Base-by-base conservation (phyloP, 768 basidiomycete genomes). In the Gyrodon lividus region DNA sequence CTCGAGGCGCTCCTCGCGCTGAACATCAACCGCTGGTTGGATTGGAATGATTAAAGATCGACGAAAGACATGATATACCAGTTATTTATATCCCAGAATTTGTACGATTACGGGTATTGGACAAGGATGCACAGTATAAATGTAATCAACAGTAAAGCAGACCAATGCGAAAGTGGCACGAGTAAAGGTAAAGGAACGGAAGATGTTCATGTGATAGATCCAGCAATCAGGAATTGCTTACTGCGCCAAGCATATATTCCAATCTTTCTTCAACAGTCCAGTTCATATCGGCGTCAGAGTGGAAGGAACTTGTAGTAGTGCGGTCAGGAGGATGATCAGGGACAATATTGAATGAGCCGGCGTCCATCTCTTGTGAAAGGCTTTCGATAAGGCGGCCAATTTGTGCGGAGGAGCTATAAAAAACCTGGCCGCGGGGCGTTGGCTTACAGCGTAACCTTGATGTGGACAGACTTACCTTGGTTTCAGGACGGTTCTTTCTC, bases 371-470 rank as follows among this genome's bases (percentile, higher is more conserved):
- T 65, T 84, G 84, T 42, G 90, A 91, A 64, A 93, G 81, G 60
- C 72, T 82, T 64, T 93, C 91, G 51, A 93, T 90, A 52, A 93
- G 76, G 58, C 84, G 87, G 38, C 87, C 88, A 65, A 93, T 92
- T 55, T 91, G 85, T 37, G 83, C 80, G 20, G 86, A 76, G 16
- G 88, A 82, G 59, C 85, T 60, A 52, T 62, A 60, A 66, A 62
- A 72, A 63, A 70, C 63, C 61, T 59, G 45, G 50, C 33, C 46
- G 24, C 49, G 24, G 47, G 38, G 53, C 23, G 43, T 66, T 40
- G 44, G 52, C 35, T 54, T 37, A 20, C 41, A 48, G 30, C 16
- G 34, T 14, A 43, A 52, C 31, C 50, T 13, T 35, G 47, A 52
- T 31, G 23, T 19, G 45, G 30, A 41, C 48, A 48, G 50, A 67